Evolutionary conservation across 345 rosid genomes (phyloP), one percentile per base, ranked within the genome.

Genomic region (Salix purpurea): DNA sequence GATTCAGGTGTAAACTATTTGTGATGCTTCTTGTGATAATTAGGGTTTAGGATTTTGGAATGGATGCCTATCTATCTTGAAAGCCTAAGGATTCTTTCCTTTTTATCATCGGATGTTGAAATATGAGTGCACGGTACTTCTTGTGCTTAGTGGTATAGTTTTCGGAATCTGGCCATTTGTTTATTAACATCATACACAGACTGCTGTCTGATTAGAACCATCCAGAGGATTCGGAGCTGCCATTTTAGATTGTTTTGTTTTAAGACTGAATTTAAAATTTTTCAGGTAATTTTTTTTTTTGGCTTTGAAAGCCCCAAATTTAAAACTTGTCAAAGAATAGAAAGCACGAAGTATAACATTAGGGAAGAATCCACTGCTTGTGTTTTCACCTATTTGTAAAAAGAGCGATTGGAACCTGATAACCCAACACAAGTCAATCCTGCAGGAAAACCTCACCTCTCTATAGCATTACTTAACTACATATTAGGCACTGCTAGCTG

Each of bases 11-110:
- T 46, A 2, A 14, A 3, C 14, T 28, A 0, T 28, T 3, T 42
- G 46, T 15, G 23, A 7, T 44, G 19, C 23, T 7, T 40, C 26
- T 62, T 74, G 6, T 52, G 32, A 30, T 71, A 34, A 52, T 13
- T 52, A 71, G 46, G 56, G 78, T 52, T 67, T 67, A 19, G 66
- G 65, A 34, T 46, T 46, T 65, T 48, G 48, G 64, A 32, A 50
- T 67, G 24, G 48, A 4, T 56, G 60, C 60, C 60, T 19, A 21
- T 19, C n/a, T 54, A 23, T 7, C 24, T 54, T 21, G 60, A 54
- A 21, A 54, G 60, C n/a, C 60, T 54, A 19, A n/a, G 23, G 21
- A 54, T 21, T 2, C 2, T 54, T 54, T 19, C 9, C 19, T 21
- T 54, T 19, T 54, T 21, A 21, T 54, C 12, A 8, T 21, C 21